Conservation (phyloP, 371 early-diverging fungal genomes). For the Apophysomyces sp. region DNA sequence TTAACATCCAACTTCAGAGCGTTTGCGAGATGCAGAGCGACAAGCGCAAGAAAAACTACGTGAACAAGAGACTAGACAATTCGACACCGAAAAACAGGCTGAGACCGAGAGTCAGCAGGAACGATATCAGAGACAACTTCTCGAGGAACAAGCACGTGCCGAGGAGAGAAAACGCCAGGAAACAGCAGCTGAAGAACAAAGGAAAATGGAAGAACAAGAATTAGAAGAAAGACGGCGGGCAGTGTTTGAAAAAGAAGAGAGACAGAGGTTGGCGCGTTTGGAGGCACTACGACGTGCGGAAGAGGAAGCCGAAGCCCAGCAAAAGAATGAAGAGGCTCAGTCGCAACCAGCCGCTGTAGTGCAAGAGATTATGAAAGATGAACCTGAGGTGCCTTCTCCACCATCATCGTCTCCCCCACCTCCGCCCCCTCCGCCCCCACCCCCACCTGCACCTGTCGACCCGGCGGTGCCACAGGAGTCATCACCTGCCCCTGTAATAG, state of each 20-base stretch:
- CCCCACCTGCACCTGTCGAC: conserved; percentile 7
- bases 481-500: conserved; percentile 1
- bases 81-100: conserved; percentile 17
- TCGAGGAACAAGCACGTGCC: conserved; percentile 12
- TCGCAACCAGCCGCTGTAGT: neutral
- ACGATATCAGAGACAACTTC: conserved; percentile 16
- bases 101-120: conserved; percentile 10
- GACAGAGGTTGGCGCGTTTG: conserved; percentile 27
- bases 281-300: conserved; percentile 35
- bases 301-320: conserved; percentile 27
- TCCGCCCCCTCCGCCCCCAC: conserved; percentile 1
- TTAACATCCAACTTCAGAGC: conserved; percentile 14
- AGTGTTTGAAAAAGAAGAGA: conserved; percentile 33
- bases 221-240: conserved; percentile 28
- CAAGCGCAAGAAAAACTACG: conserved; percentile 35
- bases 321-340: conserved; percentile 8
- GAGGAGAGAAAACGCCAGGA: conserved; percentile 23
- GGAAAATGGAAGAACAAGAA: conserved; percentile 15
- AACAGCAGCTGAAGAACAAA: conserved; percentile 2
- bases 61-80: conserved; percentile 19
- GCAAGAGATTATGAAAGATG: conserved; percentile 2
- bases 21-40: conserved; percentile 37
- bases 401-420: neutral
- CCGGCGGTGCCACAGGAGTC: conserved; percentile 7
- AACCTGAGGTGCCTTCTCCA: conserved; percentile 11